Conservation (phyloP, 768 basidiomycete genomes). For the Amanita fuliginea region DNA sequence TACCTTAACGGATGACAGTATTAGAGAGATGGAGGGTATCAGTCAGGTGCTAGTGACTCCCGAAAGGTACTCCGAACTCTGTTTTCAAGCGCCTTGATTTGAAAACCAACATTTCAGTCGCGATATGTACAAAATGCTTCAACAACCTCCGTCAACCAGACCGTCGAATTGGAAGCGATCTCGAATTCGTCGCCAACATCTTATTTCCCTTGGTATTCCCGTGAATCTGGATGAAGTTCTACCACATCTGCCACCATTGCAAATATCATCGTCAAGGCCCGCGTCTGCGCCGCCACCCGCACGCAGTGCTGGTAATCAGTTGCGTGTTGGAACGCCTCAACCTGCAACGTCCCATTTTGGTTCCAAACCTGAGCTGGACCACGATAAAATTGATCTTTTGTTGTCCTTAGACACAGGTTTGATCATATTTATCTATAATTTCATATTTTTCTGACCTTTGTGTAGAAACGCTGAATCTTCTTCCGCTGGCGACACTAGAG, state of each 20-base stretch:
- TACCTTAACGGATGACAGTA: conserved; percentile 49
- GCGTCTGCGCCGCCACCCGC: conserved; percentile 69
- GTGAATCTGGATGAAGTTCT: conserved; percentile 92
- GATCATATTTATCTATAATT: neutral
- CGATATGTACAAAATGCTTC: conserved; percentile 59
- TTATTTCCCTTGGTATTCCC: conserved; percentile 86
- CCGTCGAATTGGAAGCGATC: conserved; percentile 95
- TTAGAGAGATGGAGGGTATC: conserved; percentile 73
- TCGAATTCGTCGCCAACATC: conserved; percentile 79
- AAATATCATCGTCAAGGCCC: conserved; percentile 67
- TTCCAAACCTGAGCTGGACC: conserved; percentile 65
- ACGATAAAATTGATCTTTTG: conserved; percentile 50
- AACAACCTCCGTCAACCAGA: conserved; percentile 64
- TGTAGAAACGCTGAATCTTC: conserved; percentile 59
- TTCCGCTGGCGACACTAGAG: conserved; percentile 60
- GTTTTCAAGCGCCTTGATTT: conserved; percentile 6
- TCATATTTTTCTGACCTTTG: conserved; percentile 3
- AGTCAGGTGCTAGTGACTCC: conserved; percentile 67
- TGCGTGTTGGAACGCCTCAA: conserved; percentile 44
- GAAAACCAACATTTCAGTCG: conserved; percentile 40
- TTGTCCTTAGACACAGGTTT: conserved; percentile 59
- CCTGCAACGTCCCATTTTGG: conserved; percentile 47
- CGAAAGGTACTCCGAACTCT: conserved; percentile 45
- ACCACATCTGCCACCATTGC: conserved; percentile 68
- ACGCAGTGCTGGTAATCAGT: conserved; percentile 33